Conservation (phyloP, 164 flowering plant genomes). For the Stephania yunnanensis region DNA sequence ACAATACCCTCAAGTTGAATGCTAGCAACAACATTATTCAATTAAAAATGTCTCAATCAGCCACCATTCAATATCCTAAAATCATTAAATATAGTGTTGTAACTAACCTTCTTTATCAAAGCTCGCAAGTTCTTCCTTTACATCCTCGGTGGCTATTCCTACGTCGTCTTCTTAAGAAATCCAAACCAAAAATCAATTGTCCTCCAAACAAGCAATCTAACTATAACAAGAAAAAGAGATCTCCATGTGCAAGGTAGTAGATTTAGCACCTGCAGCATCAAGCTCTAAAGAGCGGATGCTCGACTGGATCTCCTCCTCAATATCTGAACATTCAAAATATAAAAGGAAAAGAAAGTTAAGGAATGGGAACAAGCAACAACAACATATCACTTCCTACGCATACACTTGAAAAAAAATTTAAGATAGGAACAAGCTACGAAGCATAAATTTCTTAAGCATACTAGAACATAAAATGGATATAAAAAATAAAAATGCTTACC, state of each 20-base stretch:
- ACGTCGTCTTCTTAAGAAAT: not conserved
- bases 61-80: too few species aligned
- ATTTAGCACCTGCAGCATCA: conserved; percentile 51
- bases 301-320: conserved; percentile 55
- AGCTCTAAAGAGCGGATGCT: conserved; percentile 49
- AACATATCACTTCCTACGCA: not conserved
- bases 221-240: not conserved
- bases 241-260: not conserved
- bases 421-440: too few species aligned
- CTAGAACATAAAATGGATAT: not conserved
- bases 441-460: too few species aligned
- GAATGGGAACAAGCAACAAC: not conserved
- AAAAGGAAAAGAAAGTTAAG: not conserved
- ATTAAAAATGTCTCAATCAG: too few species aligned
- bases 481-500: not conserved
- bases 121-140: not conserved
- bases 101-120: not conserved
- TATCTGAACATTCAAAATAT: conserved; percentile 27
- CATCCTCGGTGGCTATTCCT: not conserved
- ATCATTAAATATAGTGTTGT: not conserved
- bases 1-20: not conserved
- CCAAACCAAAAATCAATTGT: conserved; percentile 4
- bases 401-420: not conserved
- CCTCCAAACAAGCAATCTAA: not conserved
- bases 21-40: not conserved